These are phyloP conservation scores for Mortierella sp. DNA, from an alignment of 371 early-diverging fungal genomes.

Conservation along the genomic window DNA sequence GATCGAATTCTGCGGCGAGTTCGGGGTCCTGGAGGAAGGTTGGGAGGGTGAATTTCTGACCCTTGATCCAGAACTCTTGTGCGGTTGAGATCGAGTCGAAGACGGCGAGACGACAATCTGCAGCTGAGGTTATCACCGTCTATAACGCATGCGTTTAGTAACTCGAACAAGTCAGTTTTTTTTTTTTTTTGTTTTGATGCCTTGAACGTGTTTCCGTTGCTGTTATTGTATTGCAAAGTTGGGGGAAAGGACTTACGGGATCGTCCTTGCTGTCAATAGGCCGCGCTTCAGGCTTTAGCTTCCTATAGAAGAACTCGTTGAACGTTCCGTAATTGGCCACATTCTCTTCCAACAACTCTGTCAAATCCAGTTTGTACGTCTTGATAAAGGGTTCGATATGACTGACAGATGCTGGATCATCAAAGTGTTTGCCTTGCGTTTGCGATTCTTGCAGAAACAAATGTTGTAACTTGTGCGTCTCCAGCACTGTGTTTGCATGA, in stretches of 20 bases:
- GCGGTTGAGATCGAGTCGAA: constrained; percentile 70
- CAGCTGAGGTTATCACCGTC: constrained; percentile 71
- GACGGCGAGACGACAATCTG: constrained; percentile 76
- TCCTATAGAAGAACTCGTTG: constrained; percentile 86
- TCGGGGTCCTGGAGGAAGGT: constrained; percentile 62
- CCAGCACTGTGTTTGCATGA: constrained; percentile 50
- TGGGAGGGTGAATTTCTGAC: constrained; percentile 71
- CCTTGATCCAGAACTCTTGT: constrained; percentile 80
- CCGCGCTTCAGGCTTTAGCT: constrained; percentile 72
- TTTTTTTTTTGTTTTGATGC: not conserved
- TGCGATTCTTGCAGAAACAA: constrained; percentile 66
- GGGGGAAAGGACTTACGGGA: constrained; percentile 18
- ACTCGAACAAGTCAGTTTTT: not conserved
- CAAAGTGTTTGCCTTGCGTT: constrained; percentile 77
- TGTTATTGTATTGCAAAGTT: too few species aligned
- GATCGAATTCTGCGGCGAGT: constrained; percentile 65
- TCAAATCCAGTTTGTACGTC: constrained; percentile 68
- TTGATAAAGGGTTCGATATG: constrained; percentile 76
- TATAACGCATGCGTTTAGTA: not conserved
- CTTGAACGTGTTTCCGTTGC: too few species aligned
- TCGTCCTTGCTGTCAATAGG: constrained; percentile 58
- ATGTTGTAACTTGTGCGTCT: constrained; percentile 63
- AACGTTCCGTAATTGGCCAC: constrained; percentile 68
- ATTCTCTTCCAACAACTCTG: constrained; percentile 61
- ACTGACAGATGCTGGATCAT: constrained; percentile 68